Conservation (phyloP, 1,139 yeast genomes). For the Blastobotrys indianensis region DNA sequence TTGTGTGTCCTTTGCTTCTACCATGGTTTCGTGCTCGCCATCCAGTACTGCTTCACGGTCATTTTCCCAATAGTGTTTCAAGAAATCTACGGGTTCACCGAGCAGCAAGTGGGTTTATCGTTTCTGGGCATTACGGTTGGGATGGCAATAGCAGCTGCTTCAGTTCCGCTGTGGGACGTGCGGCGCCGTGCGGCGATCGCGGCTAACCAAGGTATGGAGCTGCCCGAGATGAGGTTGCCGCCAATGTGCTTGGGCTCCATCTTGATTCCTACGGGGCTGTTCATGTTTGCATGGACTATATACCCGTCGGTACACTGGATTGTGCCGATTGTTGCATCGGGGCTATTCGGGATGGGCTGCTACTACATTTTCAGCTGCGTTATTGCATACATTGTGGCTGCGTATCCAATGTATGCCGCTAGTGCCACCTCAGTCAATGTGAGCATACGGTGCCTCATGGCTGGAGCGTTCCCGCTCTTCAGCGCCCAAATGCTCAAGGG, state of each 20-base stretch:
- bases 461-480: conserved; percentile 65
- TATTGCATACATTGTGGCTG: conserved; percentile 9
- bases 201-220: conserved; percentile 1
- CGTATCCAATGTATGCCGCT: conserved; percentile 10
- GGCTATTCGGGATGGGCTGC: conserved; percentile 11
- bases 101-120: conserved; percentile 14
- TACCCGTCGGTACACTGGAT: conserved; percentile 73
- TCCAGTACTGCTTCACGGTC: conserved; percentile 56
- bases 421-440: conserved; percentile 12
- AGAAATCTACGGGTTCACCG: conserved; percentile 42
- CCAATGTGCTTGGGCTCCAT: conserved; percentile 41
- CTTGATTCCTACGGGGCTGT: conserved; percentile 50
- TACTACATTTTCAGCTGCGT: conserved; percentile 8
- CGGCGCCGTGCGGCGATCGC: not conserved
- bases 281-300: conserved; percentile 59
- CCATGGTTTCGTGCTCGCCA: conserved; percentile 43
- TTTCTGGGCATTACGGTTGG: conserved; percentile 29
- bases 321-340: conserved; percentile 51
- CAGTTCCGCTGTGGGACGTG: conserved; percentile 17
- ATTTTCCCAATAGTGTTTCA: conserved; percentile 54
- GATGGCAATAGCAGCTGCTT: conserved; percentile 8
- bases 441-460: conserved; percentile 38
- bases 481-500: conserved; percentile 52
- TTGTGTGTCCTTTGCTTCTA: conserved; percentile 31
- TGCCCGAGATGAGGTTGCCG: conserved; percentile 45